Conservation (phyloP, 1,139 yeast genomes). For the Citeromyces hawaiiensis region DNA sequence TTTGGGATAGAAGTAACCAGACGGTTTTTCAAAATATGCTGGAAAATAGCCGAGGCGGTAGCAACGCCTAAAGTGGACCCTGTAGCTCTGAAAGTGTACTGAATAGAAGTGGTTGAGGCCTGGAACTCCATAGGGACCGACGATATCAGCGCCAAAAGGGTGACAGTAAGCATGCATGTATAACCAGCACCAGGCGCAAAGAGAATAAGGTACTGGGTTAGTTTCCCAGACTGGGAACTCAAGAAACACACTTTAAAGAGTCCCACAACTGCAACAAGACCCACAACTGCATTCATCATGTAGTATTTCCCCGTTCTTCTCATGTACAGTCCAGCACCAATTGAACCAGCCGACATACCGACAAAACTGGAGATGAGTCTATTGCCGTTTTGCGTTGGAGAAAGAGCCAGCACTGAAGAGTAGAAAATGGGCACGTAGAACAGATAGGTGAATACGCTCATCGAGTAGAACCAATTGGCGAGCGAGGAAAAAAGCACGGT, state of each 20-base stretch:
- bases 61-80: slow-evolving; percentile 43
- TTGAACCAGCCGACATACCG: slow-evolving; percentile 12
- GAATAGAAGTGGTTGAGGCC: slow-evolving; percentile 40
- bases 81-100: slow-evolving; percentile 38
- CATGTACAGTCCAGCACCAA: slow-evolving; percentile 15
- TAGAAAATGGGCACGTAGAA: slow-evolving; percentile 18
- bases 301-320: slow-evolving; percentile 12
- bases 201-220: slow-evolving; percentile 3
- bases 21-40: slow-evolving; percentile 15
- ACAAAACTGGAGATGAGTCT: slow-evolving; percentile 20
- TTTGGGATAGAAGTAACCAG: not conserved
- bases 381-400: slow-evolving; percentile 17
- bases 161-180: slow-evolving; percentile 31
- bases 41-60: slow-evolving; percentile 34
- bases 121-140: slow-evolving; percentile 35
- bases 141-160: slow-evolving; percentile 34
- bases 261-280: not conserved
- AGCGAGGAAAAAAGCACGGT: slow-evolving; percentile 16
- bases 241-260: not conserved
- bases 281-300: not conserved
- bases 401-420: slow-evolving; percentile 14
- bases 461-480: slow-evolving; percentile 20
- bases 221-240: not conserved
- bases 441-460: slow-evolving; percentile 16
- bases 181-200: slow-evolving; percentile 27